Evolutionary conservation across 2,329 filamentous ascomycete genomes (phyloP), one percentile per base, ranked within the genome.

Genomic region (Cercospora beticola): DNA sequence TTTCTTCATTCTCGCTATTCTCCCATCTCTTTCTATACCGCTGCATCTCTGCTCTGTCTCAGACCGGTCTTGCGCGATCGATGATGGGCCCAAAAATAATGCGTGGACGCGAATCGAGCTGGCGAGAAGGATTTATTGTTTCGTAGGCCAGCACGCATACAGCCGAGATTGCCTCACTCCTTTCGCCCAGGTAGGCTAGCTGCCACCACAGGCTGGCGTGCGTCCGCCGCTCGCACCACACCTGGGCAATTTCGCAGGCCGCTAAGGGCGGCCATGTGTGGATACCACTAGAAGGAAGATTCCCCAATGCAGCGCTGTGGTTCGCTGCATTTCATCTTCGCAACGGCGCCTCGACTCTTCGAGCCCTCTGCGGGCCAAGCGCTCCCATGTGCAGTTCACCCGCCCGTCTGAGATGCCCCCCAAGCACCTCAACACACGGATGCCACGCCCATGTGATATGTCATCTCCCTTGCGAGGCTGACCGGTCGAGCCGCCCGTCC

Each of bases 251-350:
- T 68, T 68, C 52, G 21, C 28, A 33, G 31, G 33, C 56, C 66
- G 61, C 66, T 54, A 64, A 33, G 40, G 23, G 12, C 59, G 59
- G 16, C 52, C 46, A 28, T 64, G 61, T 64, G 46, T 64, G 66
- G 66, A 62, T 54, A 12, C 30, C 46, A 52, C 46, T 52, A 52
- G 54, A 23, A 58, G 21, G 26, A 33, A 10, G 54, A n/a, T 58
- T 58, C 26, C 16, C 54, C 54, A 31, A 58, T 33, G 26, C 7
- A 58, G 46, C 46, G 21, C 10, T 21, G 21, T 58, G 54, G 54
- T 58, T 58, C 54, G 54, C 54, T 58, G 54, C 54, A 33, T 30
- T 30, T 30, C 54, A 58, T 58, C 26, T 58, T 26, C 54, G 16
- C 54, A 58, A 18, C 14, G 54, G 21, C 54, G 23, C 54, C 30